Evolutionary conservation across 306 rosid species (phyloP).

Genomic region (Trifolium pratense): DNA sequence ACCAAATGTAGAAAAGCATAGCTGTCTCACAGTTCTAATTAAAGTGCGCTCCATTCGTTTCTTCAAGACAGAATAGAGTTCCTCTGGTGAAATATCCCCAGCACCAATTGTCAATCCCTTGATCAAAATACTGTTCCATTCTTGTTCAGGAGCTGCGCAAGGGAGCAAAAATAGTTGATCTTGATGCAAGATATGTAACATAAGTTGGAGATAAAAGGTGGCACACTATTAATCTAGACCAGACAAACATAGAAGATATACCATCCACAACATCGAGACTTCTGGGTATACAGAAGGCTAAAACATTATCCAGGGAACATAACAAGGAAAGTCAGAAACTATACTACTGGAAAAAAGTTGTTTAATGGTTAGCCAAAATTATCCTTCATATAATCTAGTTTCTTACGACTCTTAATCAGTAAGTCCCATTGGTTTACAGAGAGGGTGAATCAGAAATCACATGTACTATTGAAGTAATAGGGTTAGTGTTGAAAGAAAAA

Average conservation of each 20-base stretch:
- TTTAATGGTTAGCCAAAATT: constrained; percentile 11
- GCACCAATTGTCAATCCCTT: constrained; percentile 76
- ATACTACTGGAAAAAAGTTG: constrained; percentile 3
- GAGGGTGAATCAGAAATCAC: constrained; percentile 22
- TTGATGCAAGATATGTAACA: constrained; percentile 17
- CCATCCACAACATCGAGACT: constrained; percentile 3
- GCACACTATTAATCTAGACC: constrained; percentile 15
- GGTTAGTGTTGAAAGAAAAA: constrained; percentile 4
- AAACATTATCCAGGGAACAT: constrained; percentile 24
- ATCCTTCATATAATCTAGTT: constrained; percentile 21
- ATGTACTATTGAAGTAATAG: background rate
- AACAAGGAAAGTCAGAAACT: background rate
- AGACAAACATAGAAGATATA: constrained; percentile 21
- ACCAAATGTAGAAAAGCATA: constrained; percentile 3
- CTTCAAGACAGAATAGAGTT: constrained; percentile 66
- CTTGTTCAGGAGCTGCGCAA: constrained; percentile 88
- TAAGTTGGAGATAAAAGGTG: constrained; percentile 8
- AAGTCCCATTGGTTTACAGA: constrained; percentile 8
- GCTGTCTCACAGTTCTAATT: constrained; percentile 81
- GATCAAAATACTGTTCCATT: constrained; percentile 78
- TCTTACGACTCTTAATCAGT: background rate
- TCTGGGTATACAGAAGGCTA: background rate
- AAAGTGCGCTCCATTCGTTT: constrained; percentile 87
- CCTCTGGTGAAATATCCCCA: constrained; percentile 74
- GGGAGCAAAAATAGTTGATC: constrained; percentile 21